Evolutionary conservation across 169 alveolate species (phyloP).

Genomic region (Babesia caballi): DNA sequence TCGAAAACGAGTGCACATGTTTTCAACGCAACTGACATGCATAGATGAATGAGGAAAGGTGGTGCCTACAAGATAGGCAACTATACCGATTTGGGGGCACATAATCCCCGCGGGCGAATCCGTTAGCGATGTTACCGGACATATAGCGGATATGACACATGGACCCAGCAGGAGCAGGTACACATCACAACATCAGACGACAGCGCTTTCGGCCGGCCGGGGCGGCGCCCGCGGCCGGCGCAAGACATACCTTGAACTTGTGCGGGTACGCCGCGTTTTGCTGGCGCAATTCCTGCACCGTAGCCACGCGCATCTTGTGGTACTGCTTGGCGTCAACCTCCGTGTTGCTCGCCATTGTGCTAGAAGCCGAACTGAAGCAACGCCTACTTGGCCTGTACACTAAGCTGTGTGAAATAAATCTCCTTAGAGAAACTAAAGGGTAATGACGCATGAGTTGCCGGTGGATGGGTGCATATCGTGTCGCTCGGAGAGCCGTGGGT

Average conservation of each 20-base stretch:
- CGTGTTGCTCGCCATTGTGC: constrained; percentile 41
- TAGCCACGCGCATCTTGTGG: constrained; percentile 66
- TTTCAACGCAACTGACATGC: background rate
- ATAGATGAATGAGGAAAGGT: background rate
- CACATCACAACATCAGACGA: background rate
- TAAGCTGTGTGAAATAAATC: background rate
- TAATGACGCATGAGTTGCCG: background rate
- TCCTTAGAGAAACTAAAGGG: background rate
- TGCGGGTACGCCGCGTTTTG: constrained; percentile 76
- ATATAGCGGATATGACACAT: background rate
- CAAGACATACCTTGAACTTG: constrained; percentile 63
- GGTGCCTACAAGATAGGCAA: too few relatives aligned
- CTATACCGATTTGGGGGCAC: background rate
- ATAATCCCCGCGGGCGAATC: background rate
- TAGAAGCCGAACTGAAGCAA: constrained; percentile 6
- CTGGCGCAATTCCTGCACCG: constrained; percentile 62
- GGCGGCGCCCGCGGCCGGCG: background rate
- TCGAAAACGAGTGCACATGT: too few relatives aligned
- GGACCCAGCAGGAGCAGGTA: background rate
- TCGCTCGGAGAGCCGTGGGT: background rate
- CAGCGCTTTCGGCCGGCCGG: background rate
- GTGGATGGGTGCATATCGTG: background rate
- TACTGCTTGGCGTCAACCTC: constrained; percentile 75
- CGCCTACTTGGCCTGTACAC: background rate
- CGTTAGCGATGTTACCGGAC: background rate